Evolutionary conservation across 192 early-diverging fungal species (phyloP), one percentile per base, ranked within the genome.

Genomic region (Umbelopsis vinacea): DNA sequence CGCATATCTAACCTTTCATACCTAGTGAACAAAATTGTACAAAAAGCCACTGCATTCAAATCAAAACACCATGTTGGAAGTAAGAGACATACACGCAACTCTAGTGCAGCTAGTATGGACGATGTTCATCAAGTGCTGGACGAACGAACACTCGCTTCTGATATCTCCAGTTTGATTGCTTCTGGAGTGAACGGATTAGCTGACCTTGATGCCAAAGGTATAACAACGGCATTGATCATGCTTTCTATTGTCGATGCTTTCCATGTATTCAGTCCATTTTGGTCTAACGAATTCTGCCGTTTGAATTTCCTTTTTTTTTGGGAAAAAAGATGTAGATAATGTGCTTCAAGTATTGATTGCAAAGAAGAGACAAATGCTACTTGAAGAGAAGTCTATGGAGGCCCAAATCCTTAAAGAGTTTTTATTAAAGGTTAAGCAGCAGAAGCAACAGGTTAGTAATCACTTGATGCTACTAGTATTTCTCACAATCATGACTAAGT

Each of bases 291-390:
- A 29, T 29, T 2, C 1, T 29, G 29, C 3, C 29, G 3, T 21
- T 40, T 14, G 47, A 3, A 7, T 8, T 67, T 15, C 12, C 10
- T 40, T 2, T 66, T 22, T n/a, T n/a, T n/a, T n/a, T n/a, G n/a
- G n/a, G n/a, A n/a, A n/a, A n/a, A 14, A 24, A 83, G 91, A 93
- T 74, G 87, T 94, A 60, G 89, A 93, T 55, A 67, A 79, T 6
- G 69, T 92, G 70, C 72, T 93, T 40, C 48, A 69, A 66, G 77
- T 85, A 67, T 77, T 93, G 48, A 81, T 86, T 50, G 82, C 87
- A 29, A 88, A 89, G 71, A 92, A 91, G 72, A 82, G 85, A 71
- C 73, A 82, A 67, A 68, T 91, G 46, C 85, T 88, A 29, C 76
- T 79, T 40, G 76, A 76, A 52, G 88, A 91, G 57, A 76, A 81